Evolutionary conservation across 2,329 filamentous ascomycete genomes (phyloP), one percentile per base, ranked within the genome.

Genomic region (Lojkania enalia): DNA sequence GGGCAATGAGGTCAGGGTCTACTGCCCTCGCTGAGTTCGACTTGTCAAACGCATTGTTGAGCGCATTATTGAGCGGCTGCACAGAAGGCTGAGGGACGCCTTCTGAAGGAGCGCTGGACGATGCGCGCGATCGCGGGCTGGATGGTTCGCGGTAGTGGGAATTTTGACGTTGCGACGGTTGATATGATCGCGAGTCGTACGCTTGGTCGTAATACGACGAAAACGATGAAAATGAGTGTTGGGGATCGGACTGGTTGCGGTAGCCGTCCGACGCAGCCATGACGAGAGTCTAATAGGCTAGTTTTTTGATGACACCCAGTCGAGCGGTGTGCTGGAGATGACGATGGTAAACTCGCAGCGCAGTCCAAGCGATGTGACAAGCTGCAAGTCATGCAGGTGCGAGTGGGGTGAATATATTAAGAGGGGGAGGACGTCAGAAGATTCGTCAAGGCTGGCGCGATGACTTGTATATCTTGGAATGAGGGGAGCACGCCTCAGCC

Each of bases 1-100:
- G 78, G 36, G 80, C 77, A 39, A 86, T 75, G 16, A 86, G 70
- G 5, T 82, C 79, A 2, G 82, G 82, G 39, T 83, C 78, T 11
- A 86, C 69, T 29, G 76, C 74, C 46, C 71, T 72, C 6, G 75
- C 70, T 6, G 74, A 66, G 30, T 77, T 72, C 9, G 76, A 72
- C 39, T 75, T 74, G 54, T 78, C 71, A 48, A 82, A 80, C 7
- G 80, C 80, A 50, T 76, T 76, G 54, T 73, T 77, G 52, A 83
- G 77, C 23, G 79, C 81, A 55, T 82, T 78, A 54, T 78, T 77
- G 52, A 83, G 75, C 11, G 76, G 75, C 47, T 74, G 73, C 44
- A 67, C 66, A 4, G 63, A 52, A 30, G 74, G 73, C 45, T 72
- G 71, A 16, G 64, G 60, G 6, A 68, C 47, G 6, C 51, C 49